Conservation (phyloP, 129 eudicot species). For the Glebionis coronaria region DNA sequence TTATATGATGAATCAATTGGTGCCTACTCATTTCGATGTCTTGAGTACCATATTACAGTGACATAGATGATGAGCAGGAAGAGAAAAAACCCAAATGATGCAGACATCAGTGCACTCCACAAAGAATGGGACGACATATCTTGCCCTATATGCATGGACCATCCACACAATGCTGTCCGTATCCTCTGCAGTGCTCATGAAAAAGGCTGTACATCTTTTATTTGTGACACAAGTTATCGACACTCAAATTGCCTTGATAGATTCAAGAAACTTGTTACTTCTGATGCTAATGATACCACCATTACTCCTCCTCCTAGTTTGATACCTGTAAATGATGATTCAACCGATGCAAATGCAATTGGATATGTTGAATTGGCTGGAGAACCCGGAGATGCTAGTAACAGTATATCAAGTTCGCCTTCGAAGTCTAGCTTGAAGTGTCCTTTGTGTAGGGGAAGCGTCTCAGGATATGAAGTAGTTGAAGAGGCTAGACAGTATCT, state of each 20-base stretch:
- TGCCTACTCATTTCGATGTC: slow-evolving; percentile 40
- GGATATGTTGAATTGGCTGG: slow-evolving; percentile 33
- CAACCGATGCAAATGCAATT: slow-evolving; percentile 21
- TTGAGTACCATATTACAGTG: slow-evolving; percentile 58
- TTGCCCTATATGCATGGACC: slow-evolving; percentile 98
- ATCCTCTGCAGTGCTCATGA: slow-evolving; percentile 80
- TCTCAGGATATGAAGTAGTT: slow-evolving; percentile 68
- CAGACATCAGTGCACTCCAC: slow-evolving; percentile 53
- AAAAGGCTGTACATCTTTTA: slow-evolving; percentile 84
- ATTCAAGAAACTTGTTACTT: slow-evolving; percentile 48
- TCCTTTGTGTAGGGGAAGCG: slow-evolving; percentile 87
- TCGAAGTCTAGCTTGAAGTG: slow-evolving; percentile 45
- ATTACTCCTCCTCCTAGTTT: slow-evolving; percentile 24
- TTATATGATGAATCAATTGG: slow-evolving; percentile 19
- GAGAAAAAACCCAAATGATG: slow-evolving; percentile 66
- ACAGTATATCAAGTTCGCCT: slow-evolving; percentile 23
- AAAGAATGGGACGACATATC: slow-evolving; percentile 91
- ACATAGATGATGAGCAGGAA: slow-evolving; percentile 82
- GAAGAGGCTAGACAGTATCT: slow-evolving; percentile 76
- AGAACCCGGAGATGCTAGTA: slow-evolving; percentile 21
- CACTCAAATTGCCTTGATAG: slow-evolving; percentile 95
- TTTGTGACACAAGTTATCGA: slow-evolving; percentile 92
- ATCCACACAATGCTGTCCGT: slow-evolving; percentile 97
- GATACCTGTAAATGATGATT: slow-evolving; percentile 17
- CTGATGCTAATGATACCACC: slow-evolving; percentile 34